These are phyloP conservation scores for Vitis vinifera DNA, from an alignment of 164 flowering plant genomes.

Conservation along the genomic window DNA sequence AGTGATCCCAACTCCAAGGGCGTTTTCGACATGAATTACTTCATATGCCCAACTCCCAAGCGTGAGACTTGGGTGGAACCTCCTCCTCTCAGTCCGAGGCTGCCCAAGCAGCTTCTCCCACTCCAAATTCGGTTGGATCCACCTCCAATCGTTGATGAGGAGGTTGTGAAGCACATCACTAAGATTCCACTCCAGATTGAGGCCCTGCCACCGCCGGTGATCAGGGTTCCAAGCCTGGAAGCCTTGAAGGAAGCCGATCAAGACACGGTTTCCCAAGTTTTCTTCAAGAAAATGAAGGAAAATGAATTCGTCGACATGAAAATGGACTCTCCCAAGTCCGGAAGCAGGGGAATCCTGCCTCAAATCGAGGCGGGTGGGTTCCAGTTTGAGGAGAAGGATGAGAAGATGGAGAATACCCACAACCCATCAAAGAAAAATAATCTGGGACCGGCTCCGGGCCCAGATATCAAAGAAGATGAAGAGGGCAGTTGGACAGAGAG, in stretches of 20 bases:
- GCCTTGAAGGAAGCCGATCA: constrained; percentile 27
- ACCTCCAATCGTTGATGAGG: constrained; percentile 8
- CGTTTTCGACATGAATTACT: constrained; percentile 39
- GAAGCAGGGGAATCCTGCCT: too few species aligned
- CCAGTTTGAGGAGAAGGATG: constrained; percentile 30
- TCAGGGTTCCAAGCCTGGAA: constrained; percentile 9
- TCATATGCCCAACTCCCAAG: constrained; percentile 33
- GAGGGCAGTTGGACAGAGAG: constrained; percentile 16
- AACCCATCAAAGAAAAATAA: background rate
- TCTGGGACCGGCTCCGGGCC: constrained; percentile 1
- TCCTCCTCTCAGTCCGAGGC: background rate
- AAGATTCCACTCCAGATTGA: constrained; percentile 21
- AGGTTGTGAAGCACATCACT: constrained; percentile 14
- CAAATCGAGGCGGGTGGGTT: constrained; percentile 3
- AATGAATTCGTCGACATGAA: constrained; percentile 72
- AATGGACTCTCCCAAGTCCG: constrained; percentile 41
- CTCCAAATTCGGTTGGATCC: constrained; percentile 32
- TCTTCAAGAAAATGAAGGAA: constrained; percentile 52
- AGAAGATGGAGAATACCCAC: constrained; percentile 4
- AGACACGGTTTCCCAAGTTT: constrained; percentile 36
- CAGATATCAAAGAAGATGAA: constrained; percentile 2
- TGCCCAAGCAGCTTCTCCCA: constrained; percentile 16
- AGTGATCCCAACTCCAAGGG: constrained; percentile 16
- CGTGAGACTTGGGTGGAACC: too few species aligned
- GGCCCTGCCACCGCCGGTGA: background rate